These are phyloP conservation scores for Cornus florida DNA, from an alignment of 148 eudicot species.

Conservation along the genomic window DNA sequence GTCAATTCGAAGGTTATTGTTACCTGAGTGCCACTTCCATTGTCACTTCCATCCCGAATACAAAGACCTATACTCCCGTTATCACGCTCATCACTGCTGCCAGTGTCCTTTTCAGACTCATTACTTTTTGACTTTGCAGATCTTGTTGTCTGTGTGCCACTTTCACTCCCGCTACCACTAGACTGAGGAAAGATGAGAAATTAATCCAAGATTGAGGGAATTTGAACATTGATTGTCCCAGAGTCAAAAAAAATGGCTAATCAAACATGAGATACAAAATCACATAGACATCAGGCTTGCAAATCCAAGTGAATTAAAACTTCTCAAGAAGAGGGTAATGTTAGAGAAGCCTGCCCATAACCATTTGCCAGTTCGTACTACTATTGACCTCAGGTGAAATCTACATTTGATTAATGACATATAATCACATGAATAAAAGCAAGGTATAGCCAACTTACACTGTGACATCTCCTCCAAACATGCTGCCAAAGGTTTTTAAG, in stretches of 20 bases:
- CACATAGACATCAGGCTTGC: neutral
- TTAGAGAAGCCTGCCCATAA: neutral
- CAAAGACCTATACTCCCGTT: constrained; percentile 6
- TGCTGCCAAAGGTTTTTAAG: constrained; percentile 74
- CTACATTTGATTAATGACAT: constrained; percentile 2
- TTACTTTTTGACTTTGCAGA: constrained; percentile 7
- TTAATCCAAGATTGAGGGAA: neutral
- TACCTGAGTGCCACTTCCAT: constrained; percentile 32
- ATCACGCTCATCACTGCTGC: constrained; percentile 17
- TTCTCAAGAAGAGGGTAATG: neutral
- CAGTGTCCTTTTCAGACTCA: constrained; percentile 11
- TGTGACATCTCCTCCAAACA: constrained; percentile 51
- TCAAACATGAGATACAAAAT: neutral
- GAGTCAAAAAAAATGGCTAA: neutral
- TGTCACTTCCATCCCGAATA: constrained; percentile 18
- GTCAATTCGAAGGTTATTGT: neutral
- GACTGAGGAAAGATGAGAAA: constrained; percentile 20
- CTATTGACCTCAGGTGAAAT: neutral
- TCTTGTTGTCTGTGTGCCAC: constrained; percentile 17
- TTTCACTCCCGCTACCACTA: constrained; percentile 27
- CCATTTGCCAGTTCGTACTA: neutral
- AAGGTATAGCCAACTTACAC: constrained; percentile 17
- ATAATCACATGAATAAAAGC: neutral
- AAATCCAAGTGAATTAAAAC: neutral
- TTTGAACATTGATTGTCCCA: neutral